Conservation (phyloP, 352 stramenopile species). For the Globisporangium yorkense region DNA sequence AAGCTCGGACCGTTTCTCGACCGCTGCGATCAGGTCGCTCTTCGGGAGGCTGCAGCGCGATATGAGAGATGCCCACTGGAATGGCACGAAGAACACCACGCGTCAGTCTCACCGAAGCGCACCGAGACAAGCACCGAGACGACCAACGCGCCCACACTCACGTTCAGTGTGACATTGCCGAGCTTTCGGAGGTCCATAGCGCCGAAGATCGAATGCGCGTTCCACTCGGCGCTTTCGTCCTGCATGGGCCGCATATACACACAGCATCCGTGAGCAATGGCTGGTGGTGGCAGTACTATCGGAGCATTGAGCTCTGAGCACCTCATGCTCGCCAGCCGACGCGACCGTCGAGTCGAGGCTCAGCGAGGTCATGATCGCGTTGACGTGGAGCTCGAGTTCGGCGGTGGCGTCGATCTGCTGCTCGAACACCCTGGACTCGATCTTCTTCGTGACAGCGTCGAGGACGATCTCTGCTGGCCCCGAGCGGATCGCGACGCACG, state of each 20-base stretch:
- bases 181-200: constrained; percentile 42
- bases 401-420: constrained; percentile 37
- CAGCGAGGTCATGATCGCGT: constrained; percentile 26
- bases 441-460: constrained; percentile 26
- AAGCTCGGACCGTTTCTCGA: constrained; percentile 49
- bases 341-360: constrained; percentile 12
- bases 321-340: constrained; percentile 24
- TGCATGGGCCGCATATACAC: background rate
- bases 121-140: background rate
- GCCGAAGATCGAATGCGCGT: constrained; percentile 38
- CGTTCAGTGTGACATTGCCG: constrained; percentile 37
- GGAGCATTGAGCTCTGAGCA: constrained; percentile 3
- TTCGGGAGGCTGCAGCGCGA: constrained; percentile 33
- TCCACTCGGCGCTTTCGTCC: constrained; percentile 21
- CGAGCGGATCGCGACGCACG: constrained; percentile 34
- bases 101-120: background rate
- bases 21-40: constrained; percentile 19
- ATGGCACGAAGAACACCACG: background rate
- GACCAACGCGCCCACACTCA: constrained; percentile 14
- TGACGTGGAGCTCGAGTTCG: constrained; percentile 45
- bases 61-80: constrained; percentile 43
- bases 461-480: constrained; percentile 31
- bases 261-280: background rate
- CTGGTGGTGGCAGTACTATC: no score
- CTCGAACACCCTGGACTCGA: constrained; percentile 23